A percentile compares a stretch with the other conserved stretches of the same genome.
Evolutionary conservation across 2,329 filamentous ascomycete species (phyloP).

Genomic region (Sporothrix schenckii): DNA sequence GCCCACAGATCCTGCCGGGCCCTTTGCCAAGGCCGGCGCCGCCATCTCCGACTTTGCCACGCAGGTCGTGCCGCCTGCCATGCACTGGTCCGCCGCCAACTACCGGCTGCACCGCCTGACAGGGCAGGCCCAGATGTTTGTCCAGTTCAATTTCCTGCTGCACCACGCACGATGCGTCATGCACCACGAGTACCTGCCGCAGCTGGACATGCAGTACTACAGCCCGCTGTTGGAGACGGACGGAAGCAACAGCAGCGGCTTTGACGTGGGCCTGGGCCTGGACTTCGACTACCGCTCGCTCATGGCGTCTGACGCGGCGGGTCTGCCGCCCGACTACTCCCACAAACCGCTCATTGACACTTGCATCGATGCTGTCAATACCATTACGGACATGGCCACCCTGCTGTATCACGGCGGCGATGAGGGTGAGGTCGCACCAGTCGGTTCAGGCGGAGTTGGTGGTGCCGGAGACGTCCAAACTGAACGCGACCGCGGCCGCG

Average conservation of each 20-base stretch:
- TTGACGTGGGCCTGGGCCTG: neutral
- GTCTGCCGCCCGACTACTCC: conserved; percentile 9
- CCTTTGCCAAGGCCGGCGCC: neutral
- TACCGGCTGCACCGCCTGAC: conserved; percentile 5
- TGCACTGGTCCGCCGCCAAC: conserved; percentile 15
- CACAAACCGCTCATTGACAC: conserved; percentile 8
- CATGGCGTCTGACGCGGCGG: conserved; percentile 5
- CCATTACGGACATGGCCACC: conserved; percentile 17
- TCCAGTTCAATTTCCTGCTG: conserved; percentile 28
- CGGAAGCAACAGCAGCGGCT: neutral
- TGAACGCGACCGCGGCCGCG: neutral
- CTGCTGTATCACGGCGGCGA: neutral
- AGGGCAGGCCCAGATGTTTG: conserved; percentile 16
- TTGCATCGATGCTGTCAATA: conserved; percentile 14
- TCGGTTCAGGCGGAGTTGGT: no score
- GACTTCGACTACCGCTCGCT: conserved; percentile 1
- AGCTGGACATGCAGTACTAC: conserved; percentile 30
- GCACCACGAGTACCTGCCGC: conserved; percentile 31
- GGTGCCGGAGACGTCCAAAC: neutral
- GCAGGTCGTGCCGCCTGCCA: neutral
- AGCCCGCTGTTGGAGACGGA: neutral
- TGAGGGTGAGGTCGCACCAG: no score
- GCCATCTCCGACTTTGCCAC: conserved; percentile 14
- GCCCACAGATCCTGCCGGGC: neutral
- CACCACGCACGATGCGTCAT: conserved; percentile 25